Base-by-base conservation (phyloP, 225 moss, liverwort and hornwort species). In the Rhytidiadelphus loreus region DNA sequence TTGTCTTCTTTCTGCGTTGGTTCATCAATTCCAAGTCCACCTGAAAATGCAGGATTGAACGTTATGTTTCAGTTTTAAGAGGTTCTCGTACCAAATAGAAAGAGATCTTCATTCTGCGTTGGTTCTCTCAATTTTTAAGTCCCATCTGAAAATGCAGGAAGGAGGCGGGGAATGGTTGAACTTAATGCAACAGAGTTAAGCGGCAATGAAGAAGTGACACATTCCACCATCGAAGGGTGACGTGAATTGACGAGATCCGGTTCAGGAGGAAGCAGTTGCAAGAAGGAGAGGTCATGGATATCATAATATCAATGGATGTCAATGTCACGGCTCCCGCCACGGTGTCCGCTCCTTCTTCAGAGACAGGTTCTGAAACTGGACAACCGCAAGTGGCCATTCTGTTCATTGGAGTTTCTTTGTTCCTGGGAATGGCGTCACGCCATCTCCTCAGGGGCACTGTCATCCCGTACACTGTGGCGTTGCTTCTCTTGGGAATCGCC, bases 381-480 rank as follows among this genome's bases (percentile, higher is more conserved):
- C 88, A 82, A 30, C 95, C 96, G 41, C 93, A 98, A 86, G 90
- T 95, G 82, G 96, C 97, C 48, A 96, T 98, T 75, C 86, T 97
- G 76, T 96, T 97, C 57, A 88, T 98, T 44, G 97, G 96, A 52
- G 93, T 97, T 55, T 92, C 96, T 24, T 81, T 97, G 88, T 81
- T 92, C 81, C 88, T 97, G 88, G 98, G 96, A 35, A 94, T 98
- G 84, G 89, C 90, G 26, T 92, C 94, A 56, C 91, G 98, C 82
- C 97, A 97, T 86, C n/a, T 96, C 83, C 91, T 96, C 57, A 58
- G 28, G n/a, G 94, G 94, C 88, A 96, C 95, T 81, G 84, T 91
- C 71, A 92, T 98, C 21, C 98, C 98, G 20, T 97, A 96, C 88
- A 97, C 96, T 3, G 97, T 98, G 83, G 96, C 94, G 19, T 90